These are phyloP conservation scores for Mycena rosella DNA, from an alignment of 768 basidiomycete species.

Conservation along the genomic window DNA sequence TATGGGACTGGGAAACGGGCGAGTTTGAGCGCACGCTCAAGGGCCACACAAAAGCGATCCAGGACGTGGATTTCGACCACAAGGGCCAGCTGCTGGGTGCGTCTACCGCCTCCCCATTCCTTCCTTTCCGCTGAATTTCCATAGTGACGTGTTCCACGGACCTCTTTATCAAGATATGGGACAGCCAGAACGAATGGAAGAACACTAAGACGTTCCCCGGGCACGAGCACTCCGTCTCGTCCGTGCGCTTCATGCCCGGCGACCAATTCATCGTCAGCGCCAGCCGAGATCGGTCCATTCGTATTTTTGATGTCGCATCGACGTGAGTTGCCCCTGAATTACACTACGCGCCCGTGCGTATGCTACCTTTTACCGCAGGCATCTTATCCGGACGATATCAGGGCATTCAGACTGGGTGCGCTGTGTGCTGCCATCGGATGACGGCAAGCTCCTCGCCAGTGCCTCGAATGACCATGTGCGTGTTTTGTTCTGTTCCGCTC, in stretches of 20 bases:
- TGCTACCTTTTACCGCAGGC: slow-evolving; percentile 56
- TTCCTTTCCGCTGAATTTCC: not conserved
- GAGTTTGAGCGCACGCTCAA: slow-evolving; percentile 94
- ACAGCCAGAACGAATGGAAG: slow-evolving; percentile 90
- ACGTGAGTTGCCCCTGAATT: slow-evolving; percentile 65
- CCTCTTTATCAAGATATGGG: slow-evolving; percentile 94
- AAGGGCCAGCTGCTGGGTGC: slow-evolving; percentile 87
- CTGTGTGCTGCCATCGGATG: slow-evolving; percentile 70
- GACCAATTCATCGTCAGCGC: slow-evolving; percentile 89
- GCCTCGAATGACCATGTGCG: slow-evolving; percentile 91
- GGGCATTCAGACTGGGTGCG: slow-evolving; percentile 93
- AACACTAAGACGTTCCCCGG: slow-evolving; percentile 89
- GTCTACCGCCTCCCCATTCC: slow-evolving; percentile 33
- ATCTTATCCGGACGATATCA: slow-evolving; percentile 79
- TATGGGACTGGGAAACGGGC: slow-evolving; percentile 98
- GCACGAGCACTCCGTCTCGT: slow-evolving; percentile 93
- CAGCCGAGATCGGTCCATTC: slow-evolving; percentile 88
- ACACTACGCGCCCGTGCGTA: slow-evolving; percentile 8
- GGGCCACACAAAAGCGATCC: slow-evolving; percentile 91
- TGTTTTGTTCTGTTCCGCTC: no score
- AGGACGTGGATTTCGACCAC: slow-evolving; percentile 90
- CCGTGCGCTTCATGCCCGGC: slow-evolving; percentile 86
- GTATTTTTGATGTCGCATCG: slow-evolving; percentile 88
- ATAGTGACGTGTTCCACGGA: slow-evolving; percentile 84
- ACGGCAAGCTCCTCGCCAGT: slow-evolving; percentile 81